Evolutionary conservation across 805 yeast species (phyloP), one percentile per base, ranked within the genome.

Genomic region (Zygotorulaspora florentina): DNA sequence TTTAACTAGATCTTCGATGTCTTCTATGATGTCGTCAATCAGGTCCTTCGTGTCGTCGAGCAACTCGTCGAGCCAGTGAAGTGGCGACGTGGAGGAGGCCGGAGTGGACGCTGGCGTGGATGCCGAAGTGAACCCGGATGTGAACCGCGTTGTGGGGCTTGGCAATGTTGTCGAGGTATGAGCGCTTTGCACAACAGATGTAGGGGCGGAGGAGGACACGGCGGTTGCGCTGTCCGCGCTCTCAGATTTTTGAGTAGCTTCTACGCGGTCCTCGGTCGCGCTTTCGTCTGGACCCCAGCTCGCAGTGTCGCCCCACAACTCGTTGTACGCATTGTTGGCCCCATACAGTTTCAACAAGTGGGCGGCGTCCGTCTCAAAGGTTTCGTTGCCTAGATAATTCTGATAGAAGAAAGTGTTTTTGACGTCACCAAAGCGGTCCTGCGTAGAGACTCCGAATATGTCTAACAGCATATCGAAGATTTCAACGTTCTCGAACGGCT

Each of bases 401-500:
- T 70, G 76, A 12, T 73, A 67, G 6, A 65, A 64, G 50, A 72
- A 81, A 2, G 68, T 61, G 30, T 43, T 42, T 31, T 45, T 30
- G n/a, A 34, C 17, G 11, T 43, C 37, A n/a, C 45, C 51, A 18
- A 31, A 13, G 69, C 70, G 27, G 79, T 81, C 69, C 0, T 88
- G 83, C 3, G 11, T 39, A 8, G 58, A 58, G 17, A 77, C 52
- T 25, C 67, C 67, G 45, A 86, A 65, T 1, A 85, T 71, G 12
- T 84, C 85, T 65, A 96, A 85, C 2, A 90, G 48, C 18, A 90
- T 72, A 53, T 83, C 79, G 65, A 87, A 90, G 18, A 90, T 73
- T 49, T 88, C 86, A 11, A 76, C 70, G 61, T 88, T 91, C 9
- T 73, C 67, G 56, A 90, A 85, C 3, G 96, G 96, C 50, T 68